Percentiles rank a stretch among this genome's conserved stretches.
These are phyloP conservation scores for Hymenotorrendiella dingleyae DNA, from an alignment of 2,329 filamentous ascomycete genomes.

Conservation along the genomic window DNA sequence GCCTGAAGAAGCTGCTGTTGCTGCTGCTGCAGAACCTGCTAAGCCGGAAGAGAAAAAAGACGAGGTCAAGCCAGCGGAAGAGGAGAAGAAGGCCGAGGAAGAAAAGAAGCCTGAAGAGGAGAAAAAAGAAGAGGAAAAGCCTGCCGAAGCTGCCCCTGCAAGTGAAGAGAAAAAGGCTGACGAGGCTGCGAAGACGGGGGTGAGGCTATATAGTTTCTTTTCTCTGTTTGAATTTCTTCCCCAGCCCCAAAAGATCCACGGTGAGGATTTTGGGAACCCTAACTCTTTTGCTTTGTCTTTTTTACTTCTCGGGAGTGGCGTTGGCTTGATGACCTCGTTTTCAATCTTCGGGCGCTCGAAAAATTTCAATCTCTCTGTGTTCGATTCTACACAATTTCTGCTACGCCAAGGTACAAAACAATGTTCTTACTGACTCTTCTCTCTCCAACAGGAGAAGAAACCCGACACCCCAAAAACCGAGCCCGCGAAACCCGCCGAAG, in stretches of 20 bases:
- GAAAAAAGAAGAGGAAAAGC: not conserved
- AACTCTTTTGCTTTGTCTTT: not conserved
- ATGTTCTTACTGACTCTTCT: not conserved
- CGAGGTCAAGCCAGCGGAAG: not conserved
- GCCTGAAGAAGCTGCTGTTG: not conserved
- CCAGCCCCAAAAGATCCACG: not conserved
- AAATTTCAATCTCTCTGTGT: not conserved
- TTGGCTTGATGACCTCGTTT: not conserved
- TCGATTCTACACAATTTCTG: not conserved
- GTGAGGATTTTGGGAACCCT: not conserved
- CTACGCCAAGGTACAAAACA: not conserved
- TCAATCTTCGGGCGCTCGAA: too few relatives aligned
- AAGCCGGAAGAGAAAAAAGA: not conserved
- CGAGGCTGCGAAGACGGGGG: not conserved
- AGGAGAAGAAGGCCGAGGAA: not conserved
- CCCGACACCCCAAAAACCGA: not conserved
- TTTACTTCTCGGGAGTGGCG: not conserved
- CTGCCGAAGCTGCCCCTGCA: not conserved
- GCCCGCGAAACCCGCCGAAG: not conserved
- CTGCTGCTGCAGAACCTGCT: not conserved
- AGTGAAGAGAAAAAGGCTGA: slow-evolving; percentile 4
- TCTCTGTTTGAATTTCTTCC: not conserved
- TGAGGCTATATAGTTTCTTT: not conserved
- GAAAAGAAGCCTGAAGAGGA: not conserved
- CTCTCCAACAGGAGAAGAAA: not conserved